Evolutionary conservation across 2,329 filamentous ascomycete species (phyloP).

Genomic region (Aureobasidium uvarum): DNA sequence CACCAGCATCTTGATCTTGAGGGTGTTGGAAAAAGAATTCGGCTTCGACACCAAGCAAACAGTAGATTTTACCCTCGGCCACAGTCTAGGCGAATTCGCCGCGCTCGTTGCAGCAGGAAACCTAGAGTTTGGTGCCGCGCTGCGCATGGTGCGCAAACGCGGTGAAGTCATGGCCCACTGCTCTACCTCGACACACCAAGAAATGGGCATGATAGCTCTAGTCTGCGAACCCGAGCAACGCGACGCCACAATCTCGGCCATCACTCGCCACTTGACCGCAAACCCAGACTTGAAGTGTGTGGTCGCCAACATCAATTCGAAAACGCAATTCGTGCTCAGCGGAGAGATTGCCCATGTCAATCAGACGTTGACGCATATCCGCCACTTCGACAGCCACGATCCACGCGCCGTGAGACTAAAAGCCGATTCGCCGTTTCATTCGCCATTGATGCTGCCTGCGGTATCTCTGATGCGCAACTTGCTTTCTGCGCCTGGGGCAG

Average conservation of each 20-base stretch:
- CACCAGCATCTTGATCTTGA: conserved; percentile 83
- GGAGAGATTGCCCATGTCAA: conserved; percentile 81
- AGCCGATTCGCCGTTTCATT: conserved; percentile 87
- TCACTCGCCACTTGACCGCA: conserved; percentile 71
- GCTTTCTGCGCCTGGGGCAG: conserved; percentile 54
- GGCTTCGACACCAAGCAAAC: conserved; percentile 67
- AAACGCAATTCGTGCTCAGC: conserved; percentile 92
- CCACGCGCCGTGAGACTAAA: conserved; percentile 83
- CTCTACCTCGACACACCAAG: conserved; percentile 64
- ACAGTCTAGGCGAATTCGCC: conserved; percentile 91
- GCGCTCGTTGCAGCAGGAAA: conserved; percentile 83
- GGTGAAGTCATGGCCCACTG: conserved; percentile 82
- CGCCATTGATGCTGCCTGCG: conserved; percentile 85
- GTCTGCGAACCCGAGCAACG: conserved; percentile 83
- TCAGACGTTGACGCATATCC: conserved; percentile 75
- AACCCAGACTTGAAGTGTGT: conserved; percentile 71
- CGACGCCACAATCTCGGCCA: conserved; percentile 64
- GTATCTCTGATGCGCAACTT: conserved; percentile 69
- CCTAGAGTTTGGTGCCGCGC: conserved; percentile 71
- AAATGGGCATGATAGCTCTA: conserved; percentile 92
- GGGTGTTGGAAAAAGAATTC: conserved; percentile 82
- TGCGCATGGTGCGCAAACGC: conserved; percentile 71
- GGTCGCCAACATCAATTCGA: conserved; percentile 92
- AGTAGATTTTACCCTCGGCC: conserved; percentile 80
- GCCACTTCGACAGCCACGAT: conserved; percentile 89